These are phyloP conservation scores for Heritiera fomes DNA, from an alignment of 345 rosid species.

Conservation along the genomic window DNA sequence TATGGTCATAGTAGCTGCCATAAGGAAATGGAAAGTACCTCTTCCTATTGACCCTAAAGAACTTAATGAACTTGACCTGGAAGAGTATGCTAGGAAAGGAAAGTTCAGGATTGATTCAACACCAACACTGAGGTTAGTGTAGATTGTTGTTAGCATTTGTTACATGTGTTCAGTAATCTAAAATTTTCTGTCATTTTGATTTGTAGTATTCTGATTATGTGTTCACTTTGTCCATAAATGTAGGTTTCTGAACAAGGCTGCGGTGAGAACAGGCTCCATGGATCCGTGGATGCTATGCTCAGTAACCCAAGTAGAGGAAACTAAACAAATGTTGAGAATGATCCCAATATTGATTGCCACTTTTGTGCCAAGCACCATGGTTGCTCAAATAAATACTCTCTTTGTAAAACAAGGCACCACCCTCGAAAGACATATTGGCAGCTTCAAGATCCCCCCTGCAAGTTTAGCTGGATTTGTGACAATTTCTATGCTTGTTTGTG, in stretches of 20 bases:
- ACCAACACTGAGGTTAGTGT: slow-evolving; percentile 51
- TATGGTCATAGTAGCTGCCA: slow-evolving; percentile 67
- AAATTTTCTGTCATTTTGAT: neutral
- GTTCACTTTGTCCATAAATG: neutral
- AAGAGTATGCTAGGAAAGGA: slow-evolving; percentile 50
- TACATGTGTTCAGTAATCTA: neutral
- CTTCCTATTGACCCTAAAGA: slow-evolving; percentile 46
- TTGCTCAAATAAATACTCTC: slow-evolving; percentile 73
- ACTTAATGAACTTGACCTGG: slow-evolving; percentile 58
- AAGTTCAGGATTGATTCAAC: slow-evolving; percentile 66
- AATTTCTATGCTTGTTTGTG: slow-evolving; percentile 55
- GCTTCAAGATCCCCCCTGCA: slow-evolving; percentile 68
- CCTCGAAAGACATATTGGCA: slow-evolving; percentile 54
- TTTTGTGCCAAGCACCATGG: slow-evolving; percentile 79
- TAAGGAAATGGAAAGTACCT: slow-evolving; percentile 49
- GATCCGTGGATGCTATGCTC: slow-evolving; percentile 68
- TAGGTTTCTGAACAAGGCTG: slow-evolving; percentile 74
- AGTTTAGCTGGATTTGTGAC: slow-evolving; percentile 66
- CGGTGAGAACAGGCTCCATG: slow-evolving; percentile 54
- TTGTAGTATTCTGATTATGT: neutral
- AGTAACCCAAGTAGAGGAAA: slow-evolving; percentile 90
- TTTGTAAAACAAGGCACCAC: slow-evolving; percentile 95
- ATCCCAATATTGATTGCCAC: slow-evolving; percentile 68
- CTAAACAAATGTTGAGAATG: slow-evolving; percentile 92
- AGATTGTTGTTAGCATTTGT: neutral